These are phyloP conservation scores for Vanrija sp. DNA, from an alignment of 1,284 basidiomycete species.

Conservation along the genomic window DNA sequence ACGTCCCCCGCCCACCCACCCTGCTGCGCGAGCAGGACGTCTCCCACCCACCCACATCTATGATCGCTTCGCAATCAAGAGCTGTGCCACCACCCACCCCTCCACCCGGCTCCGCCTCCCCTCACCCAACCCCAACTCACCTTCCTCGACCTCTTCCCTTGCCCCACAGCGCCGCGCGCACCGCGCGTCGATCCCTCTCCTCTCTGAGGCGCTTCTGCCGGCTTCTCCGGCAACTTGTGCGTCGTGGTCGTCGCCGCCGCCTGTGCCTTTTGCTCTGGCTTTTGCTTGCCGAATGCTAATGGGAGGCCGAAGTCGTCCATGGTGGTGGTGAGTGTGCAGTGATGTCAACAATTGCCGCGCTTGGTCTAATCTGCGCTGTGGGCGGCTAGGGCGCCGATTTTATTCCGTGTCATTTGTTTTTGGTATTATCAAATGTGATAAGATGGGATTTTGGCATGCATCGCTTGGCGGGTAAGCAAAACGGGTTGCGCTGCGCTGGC, in stretches of 20 bases:
- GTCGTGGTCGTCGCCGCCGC: no score
- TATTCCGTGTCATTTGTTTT: no score
- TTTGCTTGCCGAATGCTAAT: conserved; percentile 30
- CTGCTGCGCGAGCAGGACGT: background rate
- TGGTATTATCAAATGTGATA: no score
- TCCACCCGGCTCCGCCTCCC: background rate
- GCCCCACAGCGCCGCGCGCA: conserved; percentile 30
- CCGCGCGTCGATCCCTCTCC: conserved; percentile 12
- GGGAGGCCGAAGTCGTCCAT: conserved; percentile 38
- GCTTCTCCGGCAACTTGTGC: no score
- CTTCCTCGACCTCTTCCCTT: conserved; percentile 19
- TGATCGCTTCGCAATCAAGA: background rate
- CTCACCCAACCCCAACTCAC: background rate
- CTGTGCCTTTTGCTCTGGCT: background rate
- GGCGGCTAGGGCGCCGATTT: background rate
- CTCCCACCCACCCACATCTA: background rate
- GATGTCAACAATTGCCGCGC: background rate
- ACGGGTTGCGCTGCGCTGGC: no score
- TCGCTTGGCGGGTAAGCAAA: background rate
- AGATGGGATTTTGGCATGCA: no score
- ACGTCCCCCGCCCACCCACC: no score
- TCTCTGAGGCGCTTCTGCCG: background rate
- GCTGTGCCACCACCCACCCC: background rate
- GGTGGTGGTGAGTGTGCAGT: background rate
- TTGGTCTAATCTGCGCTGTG: no score